Evolutionary conservation across 805 yeast genomes (phyloP), one percentile per base, ranked within the genome.

Genomic region (Sugiyamaella floridensis): DNA sequence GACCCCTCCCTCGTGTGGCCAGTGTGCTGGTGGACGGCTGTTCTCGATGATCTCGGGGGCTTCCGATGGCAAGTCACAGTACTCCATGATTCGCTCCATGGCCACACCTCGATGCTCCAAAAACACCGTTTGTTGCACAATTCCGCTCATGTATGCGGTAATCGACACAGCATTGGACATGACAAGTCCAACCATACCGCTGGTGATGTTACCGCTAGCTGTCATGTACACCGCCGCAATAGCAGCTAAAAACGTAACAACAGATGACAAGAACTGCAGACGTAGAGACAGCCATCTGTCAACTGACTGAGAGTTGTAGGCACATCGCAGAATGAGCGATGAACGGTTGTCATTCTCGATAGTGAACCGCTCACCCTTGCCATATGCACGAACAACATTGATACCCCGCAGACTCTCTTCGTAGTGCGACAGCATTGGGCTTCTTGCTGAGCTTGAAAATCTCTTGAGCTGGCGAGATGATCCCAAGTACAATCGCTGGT

Each of bases 281-380:
- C 97, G 76, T 41, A 85, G 89, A n/a, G 93, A 89, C 54, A 89
- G 77, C 96, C 96, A 89, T 73, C 96, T 81, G 65, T 86, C 86
- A 5, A 93, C 83, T 65, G 85, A 86, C 48, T 84, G 80, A 4
- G 89, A 75, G 42, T 95, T 89, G 71, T 86, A 90, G 60, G 78
- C 83, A 0, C 95, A 93, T 60, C 85, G 77, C 85, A 86, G 79
- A 63, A 85, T 85, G 58, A 77, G 79, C 64, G 87, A 95, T 63
- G 86, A 76, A 56, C 48, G 20, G 29, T 40, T 26, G 29, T 54
- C 1, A 59, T 78, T 78, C 52, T 77, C 48, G 45, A 72, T 61
- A 67, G 77, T 69, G 67, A 88, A 89, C 52, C 92, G 72, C 5
- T 71, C 75, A 16, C 67, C 68, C 58, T 86, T 93, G 15, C 75